These are phyloP conservation scores for Nectriaceae sp. DNA, from an alignment of 2,329 filamentous ascomycete species.

Conservation along the genomic window DNA sequence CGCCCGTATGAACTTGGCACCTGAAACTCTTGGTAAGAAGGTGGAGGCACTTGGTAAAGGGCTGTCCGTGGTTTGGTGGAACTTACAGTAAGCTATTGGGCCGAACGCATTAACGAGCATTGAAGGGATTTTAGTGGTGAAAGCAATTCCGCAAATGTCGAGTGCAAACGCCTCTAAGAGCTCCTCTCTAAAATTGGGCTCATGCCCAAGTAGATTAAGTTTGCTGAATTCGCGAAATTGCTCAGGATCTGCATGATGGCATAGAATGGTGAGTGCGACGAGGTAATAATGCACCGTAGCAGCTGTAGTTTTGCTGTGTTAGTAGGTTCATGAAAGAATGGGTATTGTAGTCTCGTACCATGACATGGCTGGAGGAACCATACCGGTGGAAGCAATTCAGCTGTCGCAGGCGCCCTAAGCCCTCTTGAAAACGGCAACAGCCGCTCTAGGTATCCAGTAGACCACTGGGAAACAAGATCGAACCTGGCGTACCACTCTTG, in stretches of 20 bases:
- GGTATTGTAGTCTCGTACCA: slow-evolving; percentile 31
- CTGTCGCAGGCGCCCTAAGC: too few species aligned
- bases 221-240: slow-evolving; percentile 6
- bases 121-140: slow-evolving; percentile 43
- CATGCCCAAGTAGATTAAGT: slow-evolving; percentile 1
- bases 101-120: slow-evolving; percentile 52
- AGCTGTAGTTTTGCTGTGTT: slow-evolving; percentile 27
- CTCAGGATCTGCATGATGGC: slow-evolving; percentile 9
- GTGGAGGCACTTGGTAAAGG: too few species aligned
- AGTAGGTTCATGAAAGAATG: not conserved
- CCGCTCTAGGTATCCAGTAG: too few species aligned
- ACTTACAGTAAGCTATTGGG: slow-evolving; percentile 48
- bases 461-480: too few species aligned
- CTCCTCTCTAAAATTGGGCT: slow-evolving; percentile 11
- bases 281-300: slow-evolving; percentile 46
- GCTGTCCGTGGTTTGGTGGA: not conserved
- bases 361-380: slow-evolving; percentile 46
- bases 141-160: slow-evolving; percentile 46
- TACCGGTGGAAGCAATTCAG: slow-evolving; percentile 34
- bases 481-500: too few species aligned
- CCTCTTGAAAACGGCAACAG: too few species aligned
- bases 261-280: slow-evolving; percentile 36
- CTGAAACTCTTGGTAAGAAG: slow-evolving; percentile 16
- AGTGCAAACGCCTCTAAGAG: slow-evolving; percentile 37
- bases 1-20: slow-evolving; percentile 32